Evolutionary conservation across 2,329 filamentous ascomycete species (phyloP).

Genomic region (Stagonosporopsis chrysanthemi): DNA sequence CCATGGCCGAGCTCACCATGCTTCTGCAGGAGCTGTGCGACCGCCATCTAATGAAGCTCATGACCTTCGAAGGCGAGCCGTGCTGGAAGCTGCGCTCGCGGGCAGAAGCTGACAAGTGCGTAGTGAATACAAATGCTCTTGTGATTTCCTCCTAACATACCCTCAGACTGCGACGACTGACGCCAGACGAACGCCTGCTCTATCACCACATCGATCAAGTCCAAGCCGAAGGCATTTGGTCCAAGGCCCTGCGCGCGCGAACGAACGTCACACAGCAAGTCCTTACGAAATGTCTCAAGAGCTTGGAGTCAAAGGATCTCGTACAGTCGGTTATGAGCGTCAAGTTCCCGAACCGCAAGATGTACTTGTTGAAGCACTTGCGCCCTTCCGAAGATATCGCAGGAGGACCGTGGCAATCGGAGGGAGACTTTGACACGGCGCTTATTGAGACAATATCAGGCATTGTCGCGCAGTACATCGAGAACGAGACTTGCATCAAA

Average conservation of each 20-base stretch:
- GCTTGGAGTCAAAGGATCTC: constrained; percentile 79
- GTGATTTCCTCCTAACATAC: constrained; percentile 17
- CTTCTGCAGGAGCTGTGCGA: constrained; percentile 46
- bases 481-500: constrained; percentile 73
- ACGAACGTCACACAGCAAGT: constrained; percentile 85
- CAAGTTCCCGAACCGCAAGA: constrained; percentile 88
- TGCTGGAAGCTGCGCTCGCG: constrained; percentile 49
- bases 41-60: constrained; percentile 48
- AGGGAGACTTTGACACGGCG: constrained; percentile 85
- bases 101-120: constrained; percentile 49
- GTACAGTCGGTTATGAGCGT: constrained; percentile 92
- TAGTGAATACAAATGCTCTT: neutral
- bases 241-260: constrained; percentile 79
- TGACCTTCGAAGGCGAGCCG: constrained; percentile 45
- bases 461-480: constrained; percentile 77
- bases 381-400: constrained; percentile 88
- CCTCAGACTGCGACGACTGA: constrained; percentile 55
- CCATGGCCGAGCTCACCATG: constrained; percentile 41
- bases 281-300: constrained; percentile 82
- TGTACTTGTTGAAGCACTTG: constrained; percentile 90
- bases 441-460: constrained; percentile 81
- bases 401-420: constrained; percentile 93
- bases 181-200: constrained; percentile 78
- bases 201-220: constrained; percentile 90
- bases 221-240: constrained; percentile 88